Evolutionary conservation across 345 rosid species (phyloP).

Genomic region (Brassica juncea): DNA sequence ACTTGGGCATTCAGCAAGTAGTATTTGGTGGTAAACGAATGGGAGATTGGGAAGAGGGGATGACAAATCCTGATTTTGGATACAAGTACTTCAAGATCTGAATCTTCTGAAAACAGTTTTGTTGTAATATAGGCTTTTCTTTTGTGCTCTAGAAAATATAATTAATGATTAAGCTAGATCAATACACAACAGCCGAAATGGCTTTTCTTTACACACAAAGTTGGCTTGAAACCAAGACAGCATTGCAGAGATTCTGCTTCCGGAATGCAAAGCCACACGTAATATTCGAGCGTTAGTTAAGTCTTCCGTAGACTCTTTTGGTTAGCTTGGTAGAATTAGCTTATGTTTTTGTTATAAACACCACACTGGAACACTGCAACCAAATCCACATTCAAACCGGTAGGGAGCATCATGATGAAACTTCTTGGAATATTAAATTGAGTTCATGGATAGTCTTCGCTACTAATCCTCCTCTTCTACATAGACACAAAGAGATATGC

Average conservation of each 20-base stretch:
- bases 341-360: conserved; percentile 13
- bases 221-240: conserved; percentile 19
- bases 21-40: conserved; percentile 78
- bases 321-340: conserved; percentile 39
- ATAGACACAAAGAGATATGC: conserved; percentile 13
- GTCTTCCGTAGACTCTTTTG: conserved; percentile 32
- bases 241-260: not conserved
- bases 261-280: conserved; percentile 1
- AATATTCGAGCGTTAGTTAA: conserved; percentile 25
- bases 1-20: conserved; percentile 78
- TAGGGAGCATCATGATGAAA: conserved; percentile 44
- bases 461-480: conserved; percentile 85
- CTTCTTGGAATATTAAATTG: conserved; percentile 73
- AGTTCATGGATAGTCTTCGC: conserved; percentile 81
- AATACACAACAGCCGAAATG: conserved; percentile 37
- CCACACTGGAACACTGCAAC: not conserved
- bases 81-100: conserved; percentile 83
- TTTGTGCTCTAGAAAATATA: conserved; percentile 16
- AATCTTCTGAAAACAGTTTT: conserved; percentile 40
- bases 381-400: conserved; percentile 16
- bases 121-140: conserved; percentile 10
- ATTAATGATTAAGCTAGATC: conserved; percentile 15
- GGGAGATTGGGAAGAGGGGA: conserved; percentile 97
- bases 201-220: conserved; percentile 41
- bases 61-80: conserved; percentile 74